Evolutionary conservation across 148 eudicot species (phyloP), one percentile per base, ranked within the genome.

Genomic region (Simmondsia chinensis): DNA sequence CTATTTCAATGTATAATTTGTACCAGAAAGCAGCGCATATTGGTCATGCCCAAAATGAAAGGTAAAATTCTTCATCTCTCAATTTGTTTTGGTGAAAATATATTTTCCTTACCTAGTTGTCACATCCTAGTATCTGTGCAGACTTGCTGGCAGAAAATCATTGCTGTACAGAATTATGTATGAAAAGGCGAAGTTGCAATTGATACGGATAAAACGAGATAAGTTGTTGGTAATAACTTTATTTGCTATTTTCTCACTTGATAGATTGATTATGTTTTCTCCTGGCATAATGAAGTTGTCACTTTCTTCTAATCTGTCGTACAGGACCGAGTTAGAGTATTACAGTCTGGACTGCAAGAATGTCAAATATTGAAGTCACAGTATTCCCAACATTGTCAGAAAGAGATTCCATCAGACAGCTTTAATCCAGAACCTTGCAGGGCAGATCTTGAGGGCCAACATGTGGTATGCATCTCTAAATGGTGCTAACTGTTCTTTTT

Each of bases 101-200:
- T 44, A 2, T 17, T 48, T 39, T 39, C 31, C 22, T 50, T 13
- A 35, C 33, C 35, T 26, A 29, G 20, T 22, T 39, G 31, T 58
- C 24, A 54, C 60, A 42, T 32, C 29, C 29, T 42, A 13, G 54
- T 46, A n/a, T 31, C 43, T 36, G 12, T 69, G 57, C 72, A 85
- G 97, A 65, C 33, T 59, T 39, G 73, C 53, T 23, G 79, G 77
- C 46, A 48, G 61, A 48, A 80, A 71, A 49, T 37, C 48, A 31
- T 50, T 82, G 58, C 43, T 86, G 57, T 72, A 71, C 40, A 74
- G 40, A 62, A 25, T 69, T 39, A 12, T 73, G 46, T 70, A 72
- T 57, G 71, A 73, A 48, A 75, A 71, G 57, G 82, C 86, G 39
- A 82, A 63, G 52, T 37, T 70, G 63, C 87, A 73, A 55, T 59